Evolutionary conservation across 164 flowering plant species (phyloP).

Genomic region (Sextonia rubra): DNA sequence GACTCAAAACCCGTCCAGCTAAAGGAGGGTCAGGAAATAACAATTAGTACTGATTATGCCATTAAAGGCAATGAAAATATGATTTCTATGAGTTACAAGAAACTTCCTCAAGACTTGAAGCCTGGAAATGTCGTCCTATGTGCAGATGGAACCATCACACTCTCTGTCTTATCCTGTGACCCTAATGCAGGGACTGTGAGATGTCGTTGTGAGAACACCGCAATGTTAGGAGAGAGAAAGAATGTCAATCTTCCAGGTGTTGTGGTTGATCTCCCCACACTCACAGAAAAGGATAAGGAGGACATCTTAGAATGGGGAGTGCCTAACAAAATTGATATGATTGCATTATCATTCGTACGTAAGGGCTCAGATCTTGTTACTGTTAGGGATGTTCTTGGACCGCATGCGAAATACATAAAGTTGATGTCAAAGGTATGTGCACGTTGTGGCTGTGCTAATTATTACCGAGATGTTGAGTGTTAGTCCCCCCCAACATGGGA

Average conservation of each 20-base stretch:
- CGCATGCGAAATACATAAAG: slow-evolving; percentile 61
- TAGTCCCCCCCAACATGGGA: no score
- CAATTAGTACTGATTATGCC: slow-evolving; percentile 56
- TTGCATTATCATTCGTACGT: slow-evolving; percentile 82
- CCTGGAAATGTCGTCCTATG: slow-evolving; percentile 70
- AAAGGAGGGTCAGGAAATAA: slow-evolving; percentile 73
- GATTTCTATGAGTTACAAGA: slow-evolving; percentile 80
- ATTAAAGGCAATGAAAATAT: slow-evolving; percentile 57
- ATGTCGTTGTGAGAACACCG: slow-evolving; percentile 80
- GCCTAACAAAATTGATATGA: slow-evolving; percentile 80
- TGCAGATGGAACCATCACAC: slow-evolving; percentile 78
- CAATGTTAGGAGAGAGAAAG: slow-evolving; percentile 68
- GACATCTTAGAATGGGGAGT: slow-evolving; percentile 79
- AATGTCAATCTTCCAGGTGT: slow-evolving; percentile 88
- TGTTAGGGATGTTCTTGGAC: slow-evolving; percentile 73
- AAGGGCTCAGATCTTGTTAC: slow-evolving; percentile 84
- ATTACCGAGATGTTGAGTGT: no score
- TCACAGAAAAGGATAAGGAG: slow-evolving; percentile 81
- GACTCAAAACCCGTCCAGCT: slow-evolving; percentile 72
- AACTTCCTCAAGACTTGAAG: slow-evolving; percentile 66
- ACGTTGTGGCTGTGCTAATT: no score
- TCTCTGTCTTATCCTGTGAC: slow-evolving; percentile 64
- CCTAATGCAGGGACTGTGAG: slow-evolving; percentile 59
- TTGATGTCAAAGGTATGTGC: slow-evolving; percentile 72
- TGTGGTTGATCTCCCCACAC: slow-evolving; percentile 81